Conservation (phyloP, 129 eudicot species). For the Deinandra increscens region DNA sequence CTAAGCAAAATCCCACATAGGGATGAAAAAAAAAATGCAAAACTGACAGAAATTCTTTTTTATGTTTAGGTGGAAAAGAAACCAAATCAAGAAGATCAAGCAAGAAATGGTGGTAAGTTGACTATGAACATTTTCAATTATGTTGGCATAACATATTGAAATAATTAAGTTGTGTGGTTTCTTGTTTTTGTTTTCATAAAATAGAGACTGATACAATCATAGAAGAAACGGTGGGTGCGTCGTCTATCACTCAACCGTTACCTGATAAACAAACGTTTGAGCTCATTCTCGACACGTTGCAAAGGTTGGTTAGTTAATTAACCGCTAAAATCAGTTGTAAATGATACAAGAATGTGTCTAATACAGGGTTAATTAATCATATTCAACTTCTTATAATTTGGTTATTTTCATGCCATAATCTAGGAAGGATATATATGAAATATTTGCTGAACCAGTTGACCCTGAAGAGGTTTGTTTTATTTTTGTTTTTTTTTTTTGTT, state of each 20-base stretch:
- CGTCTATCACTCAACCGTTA: slow-evolving; percentile 26
- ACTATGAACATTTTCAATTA: neutral
- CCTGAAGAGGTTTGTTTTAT: slow-evolving; percentile 72
- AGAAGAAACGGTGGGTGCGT: slow-evolving; percentile 29
- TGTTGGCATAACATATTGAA: neutral
- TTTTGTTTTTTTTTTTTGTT: too few relatives aligned
- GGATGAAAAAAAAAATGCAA: too few relatives aligned
- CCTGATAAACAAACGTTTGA: slow-evolving; percentile 68
- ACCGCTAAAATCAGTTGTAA: neutral
- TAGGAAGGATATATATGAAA: slow-evolving; percentile 82
- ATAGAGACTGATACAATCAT: slow-evolving; percentile 16
- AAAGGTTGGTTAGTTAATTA: slow-evolving; percentile 42
- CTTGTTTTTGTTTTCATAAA: slow-evolving; percentile 7
- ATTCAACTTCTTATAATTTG: slow-evolving; percentile 5
- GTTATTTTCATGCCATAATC: slow-evolving; percentile 22
- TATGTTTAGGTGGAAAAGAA: slow-evolving; percentile 49
- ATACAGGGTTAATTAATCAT: neutral
- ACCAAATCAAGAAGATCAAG: slow-evolving; percentile 30
- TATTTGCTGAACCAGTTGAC: slow-evolving; percentile 96
- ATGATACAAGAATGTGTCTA: slow-evolving; percentile 4
- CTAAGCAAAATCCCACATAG: too few relatives aligned
- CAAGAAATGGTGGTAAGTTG: slow-evolving; percentile 36
- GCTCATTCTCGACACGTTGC: slow-evolving; percentile 69
- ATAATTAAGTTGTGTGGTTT: neutral
- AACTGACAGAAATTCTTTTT: too few relatives aligned